These are phyloP conservation scores for Rutstroemia sp. DNA, from an alignment of 2,329 filamentous ascomycete genomes.

Conservation along the genomic window DNA sequence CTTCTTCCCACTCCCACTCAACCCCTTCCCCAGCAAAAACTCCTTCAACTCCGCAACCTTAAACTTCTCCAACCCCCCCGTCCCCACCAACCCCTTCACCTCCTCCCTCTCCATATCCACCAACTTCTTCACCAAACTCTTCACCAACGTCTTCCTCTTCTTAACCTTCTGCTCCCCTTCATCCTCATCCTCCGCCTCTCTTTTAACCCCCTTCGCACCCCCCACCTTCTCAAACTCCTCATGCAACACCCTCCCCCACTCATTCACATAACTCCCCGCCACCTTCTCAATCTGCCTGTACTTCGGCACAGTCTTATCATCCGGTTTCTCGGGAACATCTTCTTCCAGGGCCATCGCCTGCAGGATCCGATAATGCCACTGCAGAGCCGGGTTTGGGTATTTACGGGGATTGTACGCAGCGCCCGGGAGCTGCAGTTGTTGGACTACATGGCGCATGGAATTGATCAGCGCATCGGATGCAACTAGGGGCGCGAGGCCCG, in stretches of 20 bases:
- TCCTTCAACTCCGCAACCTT: constrained; percentile 9
- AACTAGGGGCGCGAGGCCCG: constrained; percentile 44
- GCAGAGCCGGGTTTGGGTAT: constrained; percentile 86
- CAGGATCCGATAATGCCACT: constrained; percentile 96
- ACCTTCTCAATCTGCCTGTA: constrained; percentile 79
- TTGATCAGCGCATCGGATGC: constrained; percentile 68
- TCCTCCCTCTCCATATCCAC: constrained; percentile 4
- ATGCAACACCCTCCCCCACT: constrained; percentile 67
- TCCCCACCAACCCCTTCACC: not conserved
- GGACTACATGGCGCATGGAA: constrained; percentile 72
- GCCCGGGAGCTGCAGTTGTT: constrained; percentile 72
- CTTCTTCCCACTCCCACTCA: constrained; percentile 1
- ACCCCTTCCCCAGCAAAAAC: not conserved
- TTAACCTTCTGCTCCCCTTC: not conserved
- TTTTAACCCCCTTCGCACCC: not conserved
- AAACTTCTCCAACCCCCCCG: constrained; percentile 5
- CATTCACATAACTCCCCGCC: constrained; percentile 67
- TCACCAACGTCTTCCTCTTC: not conserved
- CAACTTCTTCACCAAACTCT: constrained; percentile 1
- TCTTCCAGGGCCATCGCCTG: constrained; percentile 89
- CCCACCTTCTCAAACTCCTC: constrained; percentile 28
- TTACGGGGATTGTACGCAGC: constrained; percentile 75
- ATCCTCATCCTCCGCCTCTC: not conserved
- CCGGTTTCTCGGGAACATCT: constrained; percentile 63
- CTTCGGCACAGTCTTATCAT: constrained; percentile 77